Conservation (phyloP, 169 alveolate species). For the Cryptosporidium ubiquitum region DNA sequence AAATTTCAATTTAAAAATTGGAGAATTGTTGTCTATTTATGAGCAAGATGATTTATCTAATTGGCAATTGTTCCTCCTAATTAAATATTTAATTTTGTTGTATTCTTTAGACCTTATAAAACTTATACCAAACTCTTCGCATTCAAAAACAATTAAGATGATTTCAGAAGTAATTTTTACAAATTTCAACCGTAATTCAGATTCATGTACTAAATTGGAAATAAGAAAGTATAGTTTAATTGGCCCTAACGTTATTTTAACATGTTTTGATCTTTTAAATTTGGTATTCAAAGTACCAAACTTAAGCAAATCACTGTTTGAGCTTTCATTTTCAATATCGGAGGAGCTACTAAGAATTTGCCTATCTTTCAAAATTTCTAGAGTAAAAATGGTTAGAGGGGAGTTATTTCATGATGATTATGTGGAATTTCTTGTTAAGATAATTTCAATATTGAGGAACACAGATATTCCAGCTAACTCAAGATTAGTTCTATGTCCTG, state of each 20-base stretch:
- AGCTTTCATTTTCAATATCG: not conserved
- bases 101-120: not conserved
- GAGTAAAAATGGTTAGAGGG: not conserved
- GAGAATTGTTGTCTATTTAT: not conserved
- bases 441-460: not conserved
- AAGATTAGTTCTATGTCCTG: not conserved
- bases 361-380: not conserved
- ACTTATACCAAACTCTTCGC: not conserved
- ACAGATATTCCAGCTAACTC: not conserved
- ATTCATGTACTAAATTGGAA: not conserved
- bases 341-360: conserved; percentile 3
- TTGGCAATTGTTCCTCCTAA: conserved; percentile 6
- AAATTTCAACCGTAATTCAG: not conserved
- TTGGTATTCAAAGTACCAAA: not conserved
- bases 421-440: not conserved
- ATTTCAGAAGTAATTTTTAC: not conserved
- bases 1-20: not conserved
- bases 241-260: conserved; percentile 39
- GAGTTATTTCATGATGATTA: conserved; percentile 33
- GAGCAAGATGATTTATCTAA: not conserved
- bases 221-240: conserved; percentile 4
- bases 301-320: not conserved
- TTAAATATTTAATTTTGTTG: not conserved
- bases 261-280: not conserved
- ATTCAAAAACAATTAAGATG: not conserved